Conservation (phyloP, 2,329 filamentous ascomycete genomes). For the Trichophyton mentagrophytes region DNA sequence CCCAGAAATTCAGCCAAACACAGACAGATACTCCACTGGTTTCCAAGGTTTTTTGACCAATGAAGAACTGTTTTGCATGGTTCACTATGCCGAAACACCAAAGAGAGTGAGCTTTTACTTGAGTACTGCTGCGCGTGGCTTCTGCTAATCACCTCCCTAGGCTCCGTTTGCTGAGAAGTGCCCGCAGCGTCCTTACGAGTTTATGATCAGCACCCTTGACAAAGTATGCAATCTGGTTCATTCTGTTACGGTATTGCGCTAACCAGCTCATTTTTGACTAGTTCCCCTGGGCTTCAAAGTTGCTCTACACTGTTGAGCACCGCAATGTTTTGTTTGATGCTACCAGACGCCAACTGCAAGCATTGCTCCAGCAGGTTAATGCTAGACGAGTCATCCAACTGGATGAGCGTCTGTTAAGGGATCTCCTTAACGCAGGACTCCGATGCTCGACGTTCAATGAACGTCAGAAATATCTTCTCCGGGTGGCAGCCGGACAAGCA, state of each 20-base stretch:
- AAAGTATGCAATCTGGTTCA: slow-evolving; percentile 29
- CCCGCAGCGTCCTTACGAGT: slow-evolving; percentile 42
- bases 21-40: slow-evolving; percentile 35
- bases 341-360: slow-evolving; percentile 33
- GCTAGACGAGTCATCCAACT: slow-evolving; percentile 26
- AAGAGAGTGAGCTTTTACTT: slow-evolving; percentile 32
- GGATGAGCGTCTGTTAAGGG: slow-evolving; percentile 25
- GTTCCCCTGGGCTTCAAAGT: slow-evolving; percentile 39
- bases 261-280: slow-evolving; percentile 12
- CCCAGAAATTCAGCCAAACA: slow-evolving; percentile 23
- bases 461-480: slow-evolving; percentile 29
- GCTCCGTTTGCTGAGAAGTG: slow-evolving; percentile 39
- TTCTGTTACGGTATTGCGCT: not conserved
- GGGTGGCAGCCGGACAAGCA: slow-evolving; percentile 18
- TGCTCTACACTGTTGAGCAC: slow-evolving; percentile 35
- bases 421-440: slow-evolving; percentile 30
- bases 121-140: not conserved
- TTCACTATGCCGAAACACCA: slow-evolving; percentile 38
- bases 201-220: slow-evolving; percentile 39
- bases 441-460: slow-evolving; percentile 34
- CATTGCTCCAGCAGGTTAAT: slow-evolving; percentile 54
- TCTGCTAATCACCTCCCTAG: slow-evolving; percentile 18
- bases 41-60: slow-evolving; percentile 40
- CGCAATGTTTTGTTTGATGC: slow-evolving; percentile 35
- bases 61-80: slow-evolving; percentile 38